phyloP scores from a whole-genome alignment of 2,329 filamentous ascomycete genomes.

The Mycogone perniciosa region DNA sequence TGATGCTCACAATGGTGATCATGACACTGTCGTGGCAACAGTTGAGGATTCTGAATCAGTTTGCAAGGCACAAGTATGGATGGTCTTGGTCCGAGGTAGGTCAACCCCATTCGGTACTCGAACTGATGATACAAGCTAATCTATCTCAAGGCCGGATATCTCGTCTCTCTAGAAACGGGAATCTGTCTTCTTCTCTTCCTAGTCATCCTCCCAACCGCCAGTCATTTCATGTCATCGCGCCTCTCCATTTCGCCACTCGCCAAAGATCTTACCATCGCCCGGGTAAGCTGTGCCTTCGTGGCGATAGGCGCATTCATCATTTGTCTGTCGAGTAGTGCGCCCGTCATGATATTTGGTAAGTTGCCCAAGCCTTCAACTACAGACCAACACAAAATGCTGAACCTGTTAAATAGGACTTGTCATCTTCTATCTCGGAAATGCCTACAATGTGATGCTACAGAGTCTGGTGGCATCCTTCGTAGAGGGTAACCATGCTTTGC shows the following conservation, averaged over 20 bases:
- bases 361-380: neutral
- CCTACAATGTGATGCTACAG: slow-evolving; percentile 1
- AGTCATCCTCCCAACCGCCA: neutral
- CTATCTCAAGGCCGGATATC: neutral
- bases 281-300: neutral
- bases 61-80: slow-evolving; percentile 8
- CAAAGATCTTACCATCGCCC: neutral
- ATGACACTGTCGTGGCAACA: neutral
- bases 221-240: neutral
- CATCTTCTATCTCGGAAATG: neutral
- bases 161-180: neutral
- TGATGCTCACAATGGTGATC: neutral
- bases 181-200: neutral
- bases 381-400: too few species aligned
- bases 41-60: slow-evolving; percentile 4
- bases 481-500: neutral
- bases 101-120: neutral
- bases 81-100: slow-evolving; percentile 10
- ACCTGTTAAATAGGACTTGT: neutral
- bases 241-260: neutral
- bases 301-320: neutral
- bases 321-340: neutral
- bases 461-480: neutral
- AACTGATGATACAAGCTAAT: too few species aligned
- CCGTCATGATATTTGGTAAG: slow-evolving; percentile 1